phyloP scores from a whole-genome alignment of 2,329 filamentous ascomycete genomes.

The Shiraia sp. region DNA sequence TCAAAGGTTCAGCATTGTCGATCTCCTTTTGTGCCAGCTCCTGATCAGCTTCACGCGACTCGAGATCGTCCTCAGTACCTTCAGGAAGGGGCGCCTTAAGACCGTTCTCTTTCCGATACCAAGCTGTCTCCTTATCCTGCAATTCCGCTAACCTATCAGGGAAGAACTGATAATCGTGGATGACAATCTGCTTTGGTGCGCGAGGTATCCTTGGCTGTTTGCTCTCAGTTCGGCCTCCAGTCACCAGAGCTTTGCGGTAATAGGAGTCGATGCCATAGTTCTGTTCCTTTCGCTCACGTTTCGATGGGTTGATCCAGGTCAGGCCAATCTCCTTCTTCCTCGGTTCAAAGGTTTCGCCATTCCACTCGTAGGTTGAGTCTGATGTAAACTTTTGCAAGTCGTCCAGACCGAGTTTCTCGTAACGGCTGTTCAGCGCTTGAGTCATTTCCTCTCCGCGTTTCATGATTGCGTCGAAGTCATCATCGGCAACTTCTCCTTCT shows the following conservation, averaged over 20 bases:
- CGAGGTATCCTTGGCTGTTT: slow-evolving; percentile 94
- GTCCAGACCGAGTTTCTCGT: slow-evolving; percentile 95
- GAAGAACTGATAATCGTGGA: slow-evolving; percentile 98
- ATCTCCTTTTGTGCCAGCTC: slow-evolving; percentile 89
- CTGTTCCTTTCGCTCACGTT: slow-evolving; percentile 97
- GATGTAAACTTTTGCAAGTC: slow-evolving; percentile 97
- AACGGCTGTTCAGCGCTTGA: slow-evolving; percentile 86
- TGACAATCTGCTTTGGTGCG: slow-evolving; percentile 86
- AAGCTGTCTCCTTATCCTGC: slow-evolving; percentile 95
- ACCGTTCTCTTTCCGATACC: slow-evolving; percentile 91
- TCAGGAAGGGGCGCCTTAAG: slow-evolving; percentile 93
- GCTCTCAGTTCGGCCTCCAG: slow-evolving; percentile 76
- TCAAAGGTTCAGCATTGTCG: slow-evolving; percentile 85
- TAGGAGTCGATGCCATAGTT: slow-evolving; percentile 99
- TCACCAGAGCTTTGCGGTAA: slow-evolving; percentile 88
- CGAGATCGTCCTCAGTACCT: slow-evolving; percentile 82
- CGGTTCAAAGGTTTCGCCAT: slow-evolving; percentile 91
- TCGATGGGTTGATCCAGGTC: slow-evolving; percentile 96
- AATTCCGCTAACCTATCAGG: slow-evolving; percentile 80
- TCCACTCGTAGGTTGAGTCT: slow-evolving; percentile 98
- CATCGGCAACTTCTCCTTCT: slow-evolving; percentile 71
- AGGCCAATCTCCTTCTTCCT: slow-evolving; percentile 83
- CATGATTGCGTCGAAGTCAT: slow-evolving; percentile 89
- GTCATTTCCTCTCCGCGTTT: slow-evolving; percentile 86
- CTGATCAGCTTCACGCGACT: slow-evolving; percentile 84